Evolutionary conservation across 805 yeast genomes (phyloP).

Genomic region (Metschnikowia aberdeeniae): DNA sequence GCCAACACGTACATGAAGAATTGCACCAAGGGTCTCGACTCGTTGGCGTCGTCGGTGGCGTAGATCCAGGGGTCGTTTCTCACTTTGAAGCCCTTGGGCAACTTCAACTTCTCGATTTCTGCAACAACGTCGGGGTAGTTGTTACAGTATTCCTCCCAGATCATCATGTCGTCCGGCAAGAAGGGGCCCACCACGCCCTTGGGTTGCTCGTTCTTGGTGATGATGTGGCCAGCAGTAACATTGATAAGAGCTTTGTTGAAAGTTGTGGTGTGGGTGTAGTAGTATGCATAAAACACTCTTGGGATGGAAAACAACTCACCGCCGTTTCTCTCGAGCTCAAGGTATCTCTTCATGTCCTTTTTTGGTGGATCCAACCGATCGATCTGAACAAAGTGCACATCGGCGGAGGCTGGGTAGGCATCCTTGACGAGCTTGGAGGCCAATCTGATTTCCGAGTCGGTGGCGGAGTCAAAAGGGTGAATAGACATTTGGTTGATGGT

Average conservation of each 20-base stretch:
- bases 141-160: slow-evolving; percentile 48
- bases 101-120: slow-evolving; percentile 62
- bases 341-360: slow-evolving; percentile 59
- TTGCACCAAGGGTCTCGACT: slow-evolving; percentile 60
- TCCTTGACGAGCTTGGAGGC: slow-evolving; percentile 61
- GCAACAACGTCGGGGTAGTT: slow-evolving; percentile 56
- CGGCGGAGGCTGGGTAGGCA: slow-evolving; percentile 45
- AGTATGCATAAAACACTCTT: slow-evolving; percentile 65
- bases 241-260: slow-evolving; percentile 73
- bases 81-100: slow-evolving; percentile 53
- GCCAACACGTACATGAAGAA: slow-evolving; percentile 70
- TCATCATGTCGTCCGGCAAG: slow-evolving; percentile 59
- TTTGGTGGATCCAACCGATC: slow-evolving; percentile 80
- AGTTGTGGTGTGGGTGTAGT: slow-evolving; percentile 49
- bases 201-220: slow-evolving; percentile 52
- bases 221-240: slow-evolving; percentile 56
- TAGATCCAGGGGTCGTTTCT: slow-evolving; percentile 83
- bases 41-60: slow-evolving; percentile 67
- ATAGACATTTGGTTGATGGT: slow-evolving; percentile 9
- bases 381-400: slow-evolving; percentile 60
- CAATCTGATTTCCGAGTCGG: slow-evolving; percentile 54
- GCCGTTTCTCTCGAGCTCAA: slow-evolving; percentile 59
- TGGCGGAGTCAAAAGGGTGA: slow-evolving; percentile 60
- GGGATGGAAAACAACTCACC: slow-evolving; percentile 53
- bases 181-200: slow-evolving; percentile 68